These are phyloP conservation scores for Gliomastix tumulicola DNA, from an alignment of 2,329 filamentous ascomycete genomes.

Conservation along the genomic window DNA sequence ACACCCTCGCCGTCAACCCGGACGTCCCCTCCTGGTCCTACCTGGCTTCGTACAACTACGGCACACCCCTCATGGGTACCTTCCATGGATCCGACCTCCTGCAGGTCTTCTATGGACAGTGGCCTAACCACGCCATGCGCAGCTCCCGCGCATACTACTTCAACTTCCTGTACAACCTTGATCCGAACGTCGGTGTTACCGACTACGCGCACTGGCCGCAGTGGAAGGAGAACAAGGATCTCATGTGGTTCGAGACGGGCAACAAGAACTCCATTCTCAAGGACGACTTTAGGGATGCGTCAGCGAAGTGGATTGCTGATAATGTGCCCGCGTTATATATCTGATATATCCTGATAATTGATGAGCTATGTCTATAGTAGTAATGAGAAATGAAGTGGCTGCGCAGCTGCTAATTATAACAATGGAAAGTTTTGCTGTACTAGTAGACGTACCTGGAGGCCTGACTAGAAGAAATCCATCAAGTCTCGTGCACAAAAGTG, in stretches of 20 bases:
- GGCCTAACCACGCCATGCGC: constrained; percentile 53
- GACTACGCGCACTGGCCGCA: constrained; percentile 26
- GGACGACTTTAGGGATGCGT: constrained; percentile 28
- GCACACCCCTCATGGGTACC: constrained; percentile 66
- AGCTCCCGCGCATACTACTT: constrained; percentile 64
- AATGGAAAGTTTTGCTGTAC: no score
- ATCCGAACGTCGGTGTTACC: constrained; percentile 55
- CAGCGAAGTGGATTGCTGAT: constrained; percentile 15
- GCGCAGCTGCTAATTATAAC: no score
- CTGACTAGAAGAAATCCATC: no score
- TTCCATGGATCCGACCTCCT: constrained; percentile 67
- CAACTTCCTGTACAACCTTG: constrained; percentile 62
- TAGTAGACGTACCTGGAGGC: no score
- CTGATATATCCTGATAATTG: no score
- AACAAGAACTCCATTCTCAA: constrained; percentile 19
- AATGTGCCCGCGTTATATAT: constrained; percentile 16
- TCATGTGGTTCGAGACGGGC: constrained; percentile 39
- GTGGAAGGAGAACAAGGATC: constrained; percentile 30
- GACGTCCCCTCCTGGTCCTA: constrained; percentile 68
- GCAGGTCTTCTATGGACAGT: constrained; percentile 60
- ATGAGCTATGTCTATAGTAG: no score
- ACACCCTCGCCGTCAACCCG: constrained; percentile 38
- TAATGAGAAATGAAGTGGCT: no score
- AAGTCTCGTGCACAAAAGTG: no score
- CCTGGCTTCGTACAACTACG: constrained; percentile 64